Evolutionary conservation across 805 yeast species (phyloP), one percentile per base, ranked within the genome.

Genomic region (Hanseniaspora pseudoguilliermondii): DNA sequence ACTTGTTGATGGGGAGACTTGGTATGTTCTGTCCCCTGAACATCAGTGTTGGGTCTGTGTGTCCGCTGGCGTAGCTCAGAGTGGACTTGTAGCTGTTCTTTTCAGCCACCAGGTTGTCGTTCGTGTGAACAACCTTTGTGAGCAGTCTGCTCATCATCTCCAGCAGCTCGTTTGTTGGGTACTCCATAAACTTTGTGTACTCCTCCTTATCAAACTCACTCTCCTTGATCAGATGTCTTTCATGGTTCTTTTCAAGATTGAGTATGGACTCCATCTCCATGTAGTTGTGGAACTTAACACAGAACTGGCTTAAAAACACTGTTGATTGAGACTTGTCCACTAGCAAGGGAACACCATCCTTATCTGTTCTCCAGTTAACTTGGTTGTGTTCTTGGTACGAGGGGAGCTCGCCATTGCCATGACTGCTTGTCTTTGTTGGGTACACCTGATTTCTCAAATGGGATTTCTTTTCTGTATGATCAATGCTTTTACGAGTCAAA

Each of bases 21-120:
- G 98, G 98, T 10, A 93, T 83, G 65, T 91, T 95, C 57, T 95
- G 82, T 18, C 98, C 98, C 68, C 89, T 96, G 68, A 93, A 93
- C 57, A 91, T 72, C 4, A 91, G 86, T 58, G 81, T 82, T 2
- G 83, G 84, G 16, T 80, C 60, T 74, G 75, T 62, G 79, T 75
- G 39, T 64, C 55, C 35, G 63, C 65, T 21, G 10, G 20, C 1
- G 29, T 27, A 27, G 2, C 20, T 23, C 15, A 23, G 27, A 32
- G 27, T 52, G 5, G 51, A 55, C 54, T 57, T 10, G 20, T 21
- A 21, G 15, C 34, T 21, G 23, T 34, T 25, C n/a, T 34, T 15
- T n/a, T 35, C 20, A 15, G 42, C 63, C 9, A 83, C 91, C 38
- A 87, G 71, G 51, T 81, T 75, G 68, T 91, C 98, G 69, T 91